Base-by-base conservation (phyloP, 2,329 filamentous ascomycete species). In the Fusarium transvaalense region DNA sequence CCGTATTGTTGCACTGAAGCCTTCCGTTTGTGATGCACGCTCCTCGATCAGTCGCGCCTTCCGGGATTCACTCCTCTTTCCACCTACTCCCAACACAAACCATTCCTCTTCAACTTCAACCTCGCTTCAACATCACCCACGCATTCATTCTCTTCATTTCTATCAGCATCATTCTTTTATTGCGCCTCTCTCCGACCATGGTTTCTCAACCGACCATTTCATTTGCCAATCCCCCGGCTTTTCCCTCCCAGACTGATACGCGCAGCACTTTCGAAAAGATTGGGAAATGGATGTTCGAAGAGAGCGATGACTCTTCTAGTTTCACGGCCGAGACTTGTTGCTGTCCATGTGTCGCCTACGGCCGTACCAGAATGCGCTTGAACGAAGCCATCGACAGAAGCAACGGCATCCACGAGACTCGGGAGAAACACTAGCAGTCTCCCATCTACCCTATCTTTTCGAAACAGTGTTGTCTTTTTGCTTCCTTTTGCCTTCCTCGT, bases 401-500 rank as follows among this genome's bases (percentile, higher is more conserved):
- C 34, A 32, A 59, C 5, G 56, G 66, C 39, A 39, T 42, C 51
- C 32, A n/a, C n/a, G 45, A 52, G 10, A 35, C 57, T 38, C 39
- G 31, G 19, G 27, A 38, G 35, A 29, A 53, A 29, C 35, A 47
- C 38, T 53, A 39, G 37, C 38, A 31, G 15, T 29, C 63, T 31
- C 52, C 52, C 9, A 12, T 15, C 2, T 54, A 39, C 12, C 42
- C 64, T 14, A 5, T 34, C 31, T 6, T 63, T 25, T 43, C 66
- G 3, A 17, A 9, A 2, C 10, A 35, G 14, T 69, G 66, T 45
- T 50, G 54, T 19, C 10, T 25, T 14, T 53, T 47, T n/a, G 42
- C 56, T 10, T 32, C 52, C 14, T 75, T 71, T 21, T 76, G 74
- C 23, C 38, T 76, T 12, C 76, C 78, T 25, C 67, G 77, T 78